phyloP scores from a whole-genome alignment of 176 grass and related monocot genomes.

The Alloteropsis semialata region DNA sequence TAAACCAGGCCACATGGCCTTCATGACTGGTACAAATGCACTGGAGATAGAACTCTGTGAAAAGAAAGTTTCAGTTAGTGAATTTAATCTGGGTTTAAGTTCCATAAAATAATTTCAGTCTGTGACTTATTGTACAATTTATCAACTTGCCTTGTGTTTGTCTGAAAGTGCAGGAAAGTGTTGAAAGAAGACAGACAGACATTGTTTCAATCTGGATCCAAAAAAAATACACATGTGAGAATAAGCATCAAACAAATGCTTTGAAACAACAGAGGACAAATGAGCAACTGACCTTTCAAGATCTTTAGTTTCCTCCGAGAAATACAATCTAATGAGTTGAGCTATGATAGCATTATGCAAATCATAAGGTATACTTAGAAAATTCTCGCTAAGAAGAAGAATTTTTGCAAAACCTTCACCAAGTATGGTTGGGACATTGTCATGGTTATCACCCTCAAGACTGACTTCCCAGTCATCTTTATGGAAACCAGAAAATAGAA shows the following conservation, averaged over 20 bases:
- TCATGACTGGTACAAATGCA: slow-evolving; percentile 76
- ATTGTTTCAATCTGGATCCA: slow-evolving; percentile 85
- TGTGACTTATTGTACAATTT: neutral
- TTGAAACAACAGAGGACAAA: slow-evolving; percentile 11
- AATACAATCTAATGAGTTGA: slow-evolving; percentile 68
- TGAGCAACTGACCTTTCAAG: slow-evolving; percentile 66
- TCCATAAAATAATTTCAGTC: neutral
- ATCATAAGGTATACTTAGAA: slow-evolving; percentile 54
- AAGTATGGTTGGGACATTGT: slow-evolving; percentile 66
- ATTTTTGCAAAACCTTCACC: slow-evolving; percentile 95
- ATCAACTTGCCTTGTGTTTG: slow-evolving; percentile 76
- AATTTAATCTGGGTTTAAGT: slow-evolving; percentile 9
- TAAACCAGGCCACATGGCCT: slow-evolving; percentile 79
- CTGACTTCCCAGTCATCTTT: slow-evolving; percentile 55
- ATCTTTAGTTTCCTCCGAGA: slow-evolving; percentile 68
- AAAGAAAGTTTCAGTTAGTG: slow-evolving; percentile 13
- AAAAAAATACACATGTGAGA: slow-evolving; percentile 13
- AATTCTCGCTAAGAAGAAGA: slow-evolving; percentile 78
- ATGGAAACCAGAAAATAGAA: slow-evolving; percentile 73
- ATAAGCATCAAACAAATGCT: neutral
- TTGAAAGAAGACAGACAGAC: slow-evolving; percentile 85
- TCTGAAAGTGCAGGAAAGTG: slow-evolving; percentile 77
- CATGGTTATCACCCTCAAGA: slow-evolving; percentile 64
- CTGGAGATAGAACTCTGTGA: slow-evolving; percentile 61
- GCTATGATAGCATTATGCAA: slow-evolving; percentile 68